Evolutionary conservation across 257 asterid genomes (phyloP), one percentile per base, ranked within the genome.

Genomic region (Linderniella brevidens): DNA sequence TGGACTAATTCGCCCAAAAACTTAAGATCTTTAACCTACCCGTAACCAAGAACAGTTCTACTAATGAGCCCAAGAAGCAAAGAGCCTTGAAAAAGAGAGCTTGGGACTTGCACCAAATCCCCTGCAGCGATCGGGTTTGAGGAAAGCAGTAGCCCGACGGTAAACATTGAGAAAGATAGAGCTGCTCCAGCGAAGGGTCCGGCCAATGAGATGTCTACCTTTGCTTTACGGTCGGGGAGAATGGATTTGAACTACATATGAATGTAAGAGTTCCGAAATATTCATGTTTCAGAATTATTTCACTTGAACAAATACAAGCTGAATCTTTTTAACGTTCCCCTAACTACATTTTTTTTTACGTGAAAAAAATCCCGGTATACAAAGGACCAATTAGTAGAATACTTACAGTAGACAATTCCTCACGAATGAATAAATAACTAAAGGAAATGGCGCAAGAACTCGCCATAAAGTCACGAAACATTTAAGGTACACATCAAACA

Each of bases 51-150:
- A 49, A 68, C 36, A 44, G 76, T 76, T 66, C 98, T 74, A 59
- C 94, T 90, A 61, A 79, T 69, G 46, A 90, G 86, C 49, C 98
- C 98, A 66, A 90, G 96, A 73, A 90, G 86, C 68, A 90, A 68
- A 48, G 98, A 85, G 32, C 98, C 98, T 67, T 90, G 96, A 53
- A 90, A 90, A 65, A 90, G 94, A 63, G 64, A 70, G 71, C 94
- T 85, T 37, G 98, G 98, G 63, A 90, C 96, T 77, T 78, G 96
- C 55, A 90, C 68, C 60, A 90, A 64, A 58, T 90, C 96, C 65
- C 75, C 86, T 9, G 82, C 73, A 57, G 64, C 76, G 39, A 68
- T 58, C 57, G 94, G 92, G 63, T 78, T 79, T 49, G 93, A 74
- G 48, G 96, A 76, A 65, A 90, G 94, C 55, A 79, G 61, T 56